Conservation (phyloP, 1,139 yeast genomes). For the Scheffersomyces quercinus region DNA sequence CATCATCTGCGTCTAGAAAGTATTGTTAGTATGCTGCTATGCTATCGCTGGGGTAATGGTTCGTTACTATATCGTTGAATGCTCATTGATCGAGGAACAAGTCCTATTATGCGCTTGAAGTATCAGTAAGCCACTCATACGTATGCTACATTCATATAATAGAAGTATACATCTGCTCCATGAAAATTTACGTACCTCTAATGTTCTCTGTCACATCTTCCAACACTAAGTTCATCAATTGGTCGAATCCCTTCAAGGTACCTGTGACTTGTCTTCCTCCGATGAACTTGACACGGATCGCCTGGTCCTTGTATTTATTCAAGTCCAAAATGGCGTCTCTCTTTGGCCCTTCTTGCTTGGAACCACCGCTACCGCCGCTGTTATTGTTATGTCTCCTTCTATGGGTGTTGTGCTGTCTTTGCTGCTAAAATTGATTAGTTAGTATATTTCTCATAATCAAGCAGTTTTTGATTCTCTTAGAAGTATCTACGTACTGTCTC, state of each 20-base stretch:
- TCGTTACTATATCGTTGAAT: no score
- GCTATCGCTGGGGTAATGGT: no score
- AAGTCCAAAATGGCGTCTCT: conserved; percentile 88
- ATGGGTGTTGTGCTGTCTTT: conserved; percentile 13
- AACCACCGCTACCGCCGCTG: conserved; percentile 25
- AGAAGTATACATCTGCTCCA: no score
- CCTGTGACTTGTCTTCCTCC: conserved; percentile 90
- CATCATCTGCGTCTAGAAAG: conserved; percentile 60
- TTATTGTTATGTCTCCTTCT: conserved; percentile 26
- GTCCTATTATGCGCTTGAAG: no score
- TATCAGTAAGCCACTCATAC: no score
- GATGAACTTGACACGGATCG: conserved; percentile 74
- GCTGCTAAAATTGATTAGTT: background rate
- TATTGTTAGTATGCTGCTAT: conserved; percentile 21
- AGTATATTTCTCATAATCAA: no score
- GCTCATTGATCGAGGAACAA: no score
- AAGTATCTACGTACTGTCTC: background rate
- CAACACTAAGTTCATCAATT: conserved; percentile 87
- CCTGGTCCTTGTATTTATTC: conserved; percentile 71
- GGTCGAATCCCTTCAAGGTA: conserved; percentile 83
- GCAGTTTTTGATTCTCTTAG: no score
- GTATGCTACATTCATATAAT: no score
- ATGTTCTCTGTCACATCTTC: conserved; percentile 77
- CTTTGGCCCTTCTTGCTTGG: conserved; percentile 72
- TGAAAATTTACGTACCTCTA: conserved; percentile 41